These are phyloP conservation scores for Hydrangea macrophylla DNA, from an alignment of 148 eudicot genomes.

Conservation along the genomic window DNA sequence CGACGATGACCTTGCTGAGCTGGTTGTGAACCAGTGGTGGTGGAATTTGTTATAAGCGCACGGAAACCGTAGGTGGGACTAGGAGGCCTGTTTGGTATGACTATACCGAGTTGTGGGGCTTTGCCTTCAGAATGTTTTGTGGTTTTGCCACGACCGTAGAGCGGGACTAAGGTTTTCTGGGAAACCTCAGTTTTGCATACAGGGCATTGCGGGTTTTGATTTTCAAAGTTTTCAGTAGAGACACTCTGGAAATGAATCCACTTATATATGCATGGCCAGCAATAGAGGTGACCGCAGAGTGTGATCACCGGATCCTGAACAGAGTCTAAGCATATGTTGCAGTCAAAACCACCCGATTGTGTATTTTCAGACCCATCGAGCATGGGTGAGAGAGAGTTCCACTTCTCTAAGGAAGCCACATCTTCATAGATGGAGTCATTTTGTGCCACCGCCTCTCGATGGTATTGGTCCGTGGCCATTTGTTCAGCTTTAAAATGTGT, in stretches of 20 bases:
- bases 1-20: slow-evolving; percentile 25
- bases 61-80: slow-evolving; percentile 36
- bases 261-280: slow-evolving; percentile 93
- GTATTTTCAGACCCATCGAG: slow-evolving; percentile 28
- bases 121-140: slow-evolving; percentile 28
- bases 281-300: slow-evolving; percentile 87
- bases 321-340: slow-evolving; percentile 79
- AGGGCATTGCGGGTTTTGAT: slow-evolving; percentile 65
- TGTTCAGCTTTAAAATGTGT: background rate
- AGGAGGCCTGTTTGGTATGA: slow-evolving; percentile 56
- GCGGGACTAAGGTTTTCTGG: slow-evolving; percentile 56
- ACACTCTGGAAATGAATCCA: slow-evolving; percentile 56
- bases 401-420: slow-evolving; percentile 18
- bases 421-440: slow-evolving; percentile 16
- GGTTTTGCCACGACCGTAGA: slow-evolving; percentile 59
- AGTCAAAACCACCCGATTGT: slow-evolving; percentile 58
- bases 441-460: slow-evolving; percentile 21
- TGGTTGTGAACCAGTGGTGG: slow-evolving; percentile 23
- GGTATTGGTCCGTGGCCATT: slow-evolving; percentile 43
- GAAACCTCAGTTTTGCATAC: slow-evolving; percentile 75
- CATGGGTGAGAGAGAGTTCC: slow-evolving; percentile 26
- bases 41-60: slow-evolving; percentile 8
- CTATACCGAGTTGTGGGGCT: slow-evolving; percentile 19
- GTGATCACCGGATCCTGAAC: slow-evolving; percentile 86
- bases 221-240: slow-evolving; percentile 24